Percentiles rank a stretch among this genome's conserved stretches.
Conservation (phyloP, 352 stramenopile genomes). For the Phytophthora colocasiae region DNA sequence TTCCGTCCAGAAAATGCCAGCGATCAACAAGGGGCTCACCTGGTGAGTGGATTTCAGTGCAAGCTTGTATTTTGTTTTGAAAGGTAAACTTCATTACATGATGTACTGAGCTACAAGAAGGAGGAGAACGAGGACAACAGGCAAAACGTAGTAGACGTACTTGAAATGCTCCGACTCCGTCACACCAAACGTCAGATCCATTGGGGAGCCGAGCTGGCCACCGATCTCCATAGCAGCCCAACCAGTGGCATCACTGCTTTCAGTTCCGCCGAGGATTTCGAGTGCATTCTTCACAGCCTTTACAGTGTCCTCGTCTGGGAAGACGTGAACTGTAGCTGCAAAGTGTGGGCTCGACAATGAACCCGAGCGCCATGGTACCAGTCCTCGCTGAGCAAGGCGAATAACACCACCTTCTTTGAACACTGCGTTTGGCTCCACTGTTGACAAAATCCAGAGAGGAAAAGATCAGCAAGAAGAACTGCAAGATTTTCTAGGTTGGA, state of each 20-base stretch:
- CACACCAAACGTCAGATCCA: slow-evolving; percentile 20
- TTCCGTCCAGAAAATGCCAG: slow-evolving; percentile 12
- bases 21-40: not conserved
- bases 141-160: slow-evolving; percentile 30
- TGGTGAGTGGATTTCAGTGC: not conserved
- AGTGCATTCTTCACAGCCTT: slow-evolving; percentile 59
- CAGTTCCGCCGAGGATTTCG: slow-evolving; percentile 59
- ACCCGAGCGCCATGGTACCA: slow-evolving; percentile 48
- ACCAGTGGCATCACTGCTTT: slow-evolving; percentile 8
- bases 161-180: slow-evolving; percentile 29
- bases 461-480: slow-evolving; percentile 28
- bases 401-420: slow-evolving; percentile 51
- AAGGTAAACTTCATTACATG: slow-evolving; percentile 15
- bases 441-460: slow-evolving; percentile 25
- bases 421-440: slow-evolving; percentile 30
- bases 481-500: slow-evolving; percentile 16
- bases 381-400: slow-evolving; percentile 50
- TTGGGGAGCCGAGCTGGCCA: slow-evolving; percentile 13
- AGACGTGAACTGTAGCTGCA: slow-evolving; percentile 47
- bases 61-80: not conserved
- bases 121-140: slow-evolving; percentile 46
- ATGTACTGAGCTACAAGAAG: slow-evolving; percentile 48
- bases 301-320: slow-evolving; percentile 52
- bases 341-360: slow-evolving; percentile 40
- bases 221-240: slow-evolving; percentile 42